Evolutionary conservation across 1,284 basidiomycete species (phyloP).

Genomic region (Ganoderma resinaceum): DNA sequence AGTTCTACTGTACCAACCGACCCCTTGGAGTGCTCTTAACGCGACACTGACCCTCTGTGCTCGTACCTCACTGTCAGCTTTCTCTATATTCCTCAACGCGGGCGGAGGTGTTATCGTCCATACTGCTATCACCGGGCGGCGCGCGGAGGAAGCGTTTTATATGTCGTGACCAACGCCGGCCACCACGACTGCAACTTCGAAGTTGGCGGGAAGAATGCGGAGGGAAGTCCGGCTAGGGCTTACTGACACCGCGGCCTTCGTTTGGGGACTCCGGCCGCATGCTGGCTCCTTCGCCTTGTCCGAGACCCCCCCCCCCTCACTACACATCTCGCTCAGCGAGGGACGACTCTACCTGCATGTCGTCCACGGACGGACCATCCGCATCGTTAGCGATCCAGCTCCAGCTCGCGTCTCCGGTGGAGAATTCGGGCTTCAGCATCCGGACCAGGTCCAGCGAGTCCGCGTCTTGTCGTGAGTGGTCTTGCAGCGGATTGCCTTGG

Average conservation of each 20-base stretch:
- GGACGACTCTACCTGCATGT: background rate
- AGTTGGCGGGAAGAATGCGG: too few species aligned
- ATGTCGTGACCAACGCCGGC: conserved; percentile 96
- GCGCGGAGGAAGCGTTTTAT: conserved; percentile 83
- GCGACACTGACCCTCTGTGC: conserved; percentile 27
- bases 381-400: background rate
- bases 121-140: conserved; percentile 87
- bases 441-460: background rate
- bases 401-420: background rate
- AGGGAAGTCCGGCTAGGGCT: too few species aligned
- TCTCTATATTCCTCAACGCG: conserved; percentile 92
- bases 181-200: conserved; percentile 82
- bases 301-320: too few species aligned
- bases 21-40: too few species aligned
- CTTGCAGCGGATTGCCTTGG: background rate
- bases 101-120: conserved; percentile 97
- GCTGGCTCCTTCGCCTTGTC: too few species aligned
- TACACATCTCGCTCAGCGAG: too few species aligned
- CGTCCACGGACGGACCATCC: background rate
- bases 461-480: background rate
- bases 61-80: conserved; percentile 78
- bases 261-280: too few species aligned
- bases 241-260: too few species aligned
- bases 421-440: background rate
- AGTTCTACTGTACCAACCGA: too few species aligned